A percentile compares a stretch with the other conserved stretches of the same genome.
phyloP scores from a whole-genome alignment of 2,329 filamentous ascomycete species.

The Penicillium thymicola region DNA sequence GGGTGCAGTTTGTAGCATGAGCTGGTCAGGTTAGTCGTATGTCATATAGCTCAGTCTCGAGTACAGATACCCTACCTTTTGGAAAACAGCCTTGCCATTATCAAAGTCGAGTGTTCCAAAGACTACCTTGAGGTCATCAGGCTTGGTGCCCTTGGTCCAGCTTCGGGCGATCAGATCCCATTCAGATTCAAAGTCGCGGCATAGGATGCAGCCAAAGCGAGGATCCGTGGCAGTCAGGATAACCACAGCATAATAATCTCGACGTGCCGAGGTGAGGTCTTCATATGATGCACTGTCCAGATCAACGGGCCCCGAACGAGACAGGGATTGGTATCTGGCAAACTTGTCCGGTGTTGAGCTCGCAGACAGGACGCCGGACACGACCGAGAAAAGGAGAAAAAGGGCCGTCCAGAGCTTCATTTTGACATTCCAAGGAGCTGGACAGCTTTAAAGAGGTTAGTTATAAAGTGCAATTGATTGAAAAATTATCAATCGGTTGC shows the following conservation, averaged over 20 bases:
- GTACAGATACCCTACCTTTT: slow-evolving; percentile 62
- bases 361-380: slow-evolving; percentile 29
- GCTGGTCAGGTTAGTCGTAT: slow-evolving; percentile 49
- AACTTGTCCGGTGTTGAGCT: slow-evolving; percentile 68
- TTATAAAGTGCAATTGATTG: not conserved
- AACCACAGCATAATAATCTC: slow-evolving; percentile 79
- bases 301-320: slow-evolving; percentile 67
- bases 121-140: slow-evolving; percentile 53
- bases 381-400: slow-evolving; percentile 40
- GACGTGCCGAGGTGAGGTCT: slow-evolving; percentile 69
- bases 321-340: slow-evolving; percentile 65
- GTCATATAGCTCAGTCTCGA: not conserved
- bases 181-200: slow-evolving; percentile 88
- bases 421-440: slow-evolving; percentile 21
- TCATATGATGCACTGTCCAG: slow-evolving; percentile 74
- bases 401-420: slow-evolving; percentile 35
- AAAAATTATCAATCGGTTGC: slow-evolving; percentile 3
- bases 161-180: slow-evolving; percentile 83
- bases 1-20: slow-evolving; percentile 90
- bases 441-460: not conserved
- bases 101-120: slow-evolving; percentile 85
- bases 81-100: slow-evolving; percentile 78
- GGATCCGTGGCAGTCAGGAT: slow-evolving; percentile 82
- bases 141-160: slow-evolving; percentile 81
- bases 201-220: slow-evolving; percentile 80